A percentile compares a stretch with the other conserved stretches of the same genome.
phyloP scores from a whole-genome alignment of 352 stramenopile genomes.

The Globisporangium orthogonon region DNA sequence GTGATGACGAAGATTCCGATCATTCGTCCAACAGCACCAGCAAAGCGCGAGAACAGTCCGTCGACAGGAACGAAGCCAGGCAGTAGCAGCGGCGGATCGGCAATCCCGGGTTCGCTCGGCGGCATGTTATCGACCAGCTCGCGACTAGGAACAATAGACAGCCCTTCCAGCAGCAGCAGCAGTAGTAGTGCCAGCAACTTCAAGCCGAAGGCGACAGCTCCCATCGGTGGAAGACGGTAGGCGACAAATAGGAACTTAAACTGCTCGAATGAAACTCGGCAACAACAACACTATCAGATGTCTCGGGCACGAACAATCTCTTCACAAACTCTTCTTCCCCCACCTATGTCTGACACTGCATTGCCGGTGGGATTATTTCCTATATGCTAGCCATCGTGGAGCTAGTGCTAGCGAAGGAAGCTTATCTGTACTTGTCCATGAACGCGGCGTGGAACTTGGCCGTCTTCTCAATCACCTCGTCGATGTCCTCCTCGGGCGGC shows the following conservation, averaged over 20 bases:
- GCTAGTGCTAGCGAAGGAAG: not conserved
- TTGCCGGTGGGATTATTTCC: no score
- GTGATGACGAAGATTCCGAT: slow-evolving; percentile 71
- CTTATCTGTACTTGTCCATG: slow-evolving; percentile 91
- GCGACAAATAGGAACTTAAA: not conserved
- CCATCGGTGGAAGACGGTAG: slow-evolving; percentile 20
- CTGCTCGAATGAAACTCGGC: no score
- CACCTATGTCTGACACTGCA: no score
- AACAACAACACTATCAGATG: no score
- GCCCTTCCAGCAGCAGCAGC: slow-evolving; percentile 3
- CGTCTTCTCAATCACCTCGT: slow-evolving; percentile 93
- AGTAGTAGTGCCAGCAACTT: slow-evolving; percentile 9
- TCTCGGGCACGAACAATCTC: no score
- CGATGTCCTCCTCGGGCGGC: slow-evolving; percentile 94
- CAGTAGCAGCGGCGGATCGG: slow-evolving; percentile 6
- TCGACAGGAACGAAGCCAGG: slow-evolving; percentile 43
- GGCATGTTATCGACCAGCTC: slow-evolving; percentile 4
- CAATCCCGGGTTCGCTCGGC: slow-evolving; percentile 6
- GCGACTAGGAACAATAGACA: slow-evolving; percentile 28
- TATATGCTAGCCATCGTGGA: no score
- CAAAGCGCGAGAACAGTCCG: slow-evolving; percentile 62
- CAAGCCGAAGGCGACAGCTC: slow-evolving; percentile 28
- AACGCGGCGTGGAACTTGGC: slow-evolving; percentile 94
- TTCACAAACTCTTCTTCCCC: no score
- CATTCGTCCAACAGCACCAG: slow-evolving; percentile 56